These are phyloP conservation scores for Fusarium nanum DNA, from an alignment of 2,329 filamentous ascomycete genomes.

Conservation along the genomic window DNA sequence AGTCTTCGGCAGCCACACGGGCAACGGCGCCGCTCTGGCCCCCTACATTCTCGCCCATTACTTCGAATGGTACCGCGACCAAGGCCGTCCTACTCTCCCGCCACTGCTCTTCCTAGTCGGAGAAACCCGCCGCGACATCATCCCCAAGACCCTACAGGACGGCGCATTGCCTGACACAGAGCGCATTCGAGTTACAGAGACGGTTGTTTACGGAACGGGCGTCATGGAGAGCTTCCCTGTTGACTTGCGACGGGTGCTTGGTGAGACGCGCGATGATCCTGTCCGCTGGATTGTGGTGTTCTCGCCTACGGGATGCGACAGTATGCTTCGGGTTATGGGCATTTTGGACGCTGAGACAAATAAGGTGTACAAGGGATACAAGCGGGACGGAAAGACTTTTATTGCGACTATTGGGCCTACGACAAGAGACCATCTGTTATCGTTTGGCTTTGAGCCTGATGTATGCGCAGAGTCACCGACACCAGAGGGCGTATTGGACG, in stretches of 20 bases:
- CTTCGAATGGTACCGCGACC: constrained; percentile 60
- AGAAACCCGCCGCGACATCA: constrained; percentile 89
- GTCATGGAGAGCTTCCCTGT: constrained; percentile 82
- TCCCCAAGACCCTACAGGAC: constrained; percentile 81
- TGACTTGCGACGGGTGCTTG: constrained; percentile 69
- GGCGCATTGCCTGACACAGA: constrained; percentile 58
- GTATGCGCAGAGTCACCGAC: constrained; percentile 86
- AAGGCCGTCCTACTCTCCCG: constrained; percentile 59
- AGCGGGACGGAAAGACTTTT: constrained; percentile 61
- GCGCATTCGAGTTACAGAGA: constrained; percentile 77
- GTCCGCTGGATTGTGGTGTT: constrained; percentile 81
- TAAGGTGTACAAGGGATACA: constrained; percentile 49
- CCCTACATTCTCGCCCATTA: constrained; percentile 85
- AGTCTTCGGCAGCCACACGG: constrained; percentile 83
- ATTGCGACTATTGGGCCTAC: constrained; percentile 95
- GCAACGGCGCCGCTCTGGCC: constrained; percentile 85
- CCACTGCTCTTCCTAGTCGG: constrained; percentile 89
- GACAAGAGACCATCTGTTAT: constrained; percentile 79
- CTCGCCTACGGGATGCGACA: constrained; percentile 73
- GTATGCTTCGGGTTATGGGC: constrained; percentile 66
- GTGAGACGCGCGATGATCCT: constrained; percentile 54
- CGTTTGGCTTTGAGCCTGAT: constrained; percentile 76
- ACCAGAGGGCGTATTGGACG: constrained; percentile 80
- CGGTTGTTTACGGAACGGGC: constrained; percentile 87
- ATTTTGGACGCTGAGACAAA: constrained; percentile 61